These are phyloP conservation scores for Rauvolfia tetraphylla DNA, from an alignment of 257 asterid species.

Conservation along the genomic window DNA sequence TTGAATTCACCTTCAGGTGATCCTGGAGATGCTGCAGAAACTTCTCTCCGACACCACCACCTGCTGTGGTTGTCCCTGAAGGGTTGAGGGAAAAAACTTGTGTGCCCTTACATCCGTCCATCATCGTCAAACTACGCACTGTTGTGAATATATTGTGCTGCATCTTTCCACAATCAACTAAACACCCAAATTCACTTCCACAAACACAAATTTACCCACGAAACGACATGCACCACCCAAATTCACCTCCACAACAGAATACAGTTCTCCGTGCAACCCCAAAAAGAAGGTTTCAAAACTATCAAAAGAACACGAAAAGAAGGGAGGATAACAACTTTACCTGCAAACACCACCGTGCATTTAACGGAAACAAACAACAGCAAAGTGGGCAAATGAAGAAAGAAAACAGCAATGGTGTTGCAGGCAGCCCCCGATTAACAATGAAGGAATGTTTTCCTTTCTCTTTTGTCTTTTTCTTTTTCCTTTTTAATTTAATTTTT, in stretches of 20 bases:
- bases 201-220: background rate
- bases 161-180: slow-evolving; percentile 48
- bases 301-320: background rate
- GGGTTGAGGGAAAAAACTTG: slow-evolving; percentile 58
- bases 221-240: background rate
- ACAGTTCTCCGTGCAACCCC: no score
- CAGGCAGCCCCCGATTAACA: slow-evolving; percentile 18
- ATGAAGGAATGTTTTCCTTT: slow-evolving; percentile 3
- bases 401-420: slow-evolving; percentile 33
- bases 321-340: slow-evolving; percentile 28
- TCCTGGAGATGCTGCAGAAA: slow-evolving; percentile 70
- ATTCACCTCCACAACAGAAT: background rate
- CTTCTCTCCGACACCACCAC: slow-evolving; percentile 62
- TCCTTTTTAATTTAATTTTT: background rate
- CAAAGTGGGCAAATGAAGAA: slow-evolving; percentile 11
- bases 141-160: slow-evolving; percentile 68
- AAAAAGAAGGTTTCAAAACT: background rate
- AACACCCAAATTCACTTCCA: slow-evolving; percentile 3
- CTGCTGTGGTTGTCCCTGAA: slow-evolving; percentile 20
- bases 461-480: slow-evolving; percentile 1
- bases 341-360: slow-evolving; percentile 62
- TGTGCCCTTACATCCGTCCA: slow-evolving; percentile 69
- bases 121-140: slow-evolving; percentile 78
- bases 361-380: background rate
- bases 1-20: slow-evolving; percentile 60